Evolutionary conservation across 805 yeast genomes (phyloP).

Genomic region (Ogataea corticis): DNA sequence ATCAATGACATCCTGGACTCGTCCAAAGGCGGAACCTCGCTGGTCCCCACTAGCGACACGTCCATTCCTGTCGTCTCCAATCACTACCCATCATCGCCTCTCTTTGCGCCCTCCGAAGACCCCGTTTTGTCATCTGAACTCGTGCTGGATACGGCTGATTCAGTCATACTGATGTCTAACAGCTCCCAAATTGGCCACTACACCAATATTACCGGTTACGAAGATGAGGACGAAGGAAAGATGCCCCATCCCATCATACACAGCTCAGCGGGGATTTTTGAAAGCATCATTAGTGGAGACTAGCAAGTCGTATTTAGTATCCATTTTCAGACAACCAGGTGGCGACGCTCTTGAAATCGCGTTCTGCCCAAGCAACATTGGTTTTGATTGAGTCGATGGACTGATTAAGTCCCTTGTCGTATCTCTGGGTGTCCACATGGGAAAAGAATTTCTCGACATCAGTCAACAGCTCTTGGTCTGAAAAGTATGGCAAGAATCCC

Average conservation of each 20-base stretch:
- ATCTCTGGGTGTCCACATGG: slow-evolving; percentile 50
- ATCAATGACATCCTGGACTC: slow-evolving; percentile 10
- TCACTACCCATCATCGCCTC: slow-evolving; percentile 9
- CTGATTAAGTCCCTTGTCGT: slow-evolving; percentile 58
- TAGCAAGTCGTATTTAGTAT: slow-evolving; percentile 10
- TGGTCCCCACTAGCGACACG: slow-evolving; percentile 11
- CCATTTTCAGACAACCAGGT: slow-evolving; percentile 40
- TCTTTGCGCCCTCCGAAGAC: background rate
- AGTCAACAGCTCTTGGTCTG: slow-evolving; percentile 35
- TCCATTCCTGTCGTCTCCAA: slow-evolving; percentile 4
- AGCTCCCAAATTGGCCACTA: slow-evolving; percentile 1
- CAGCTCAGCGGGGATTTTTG: slow-evolving; percentile 10
- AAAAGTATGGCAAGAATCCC: slow-evolving; percentile 36
- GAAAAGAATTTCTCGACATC: slow-evolving; percentile 47
- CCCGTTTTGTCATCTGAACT: background rate
- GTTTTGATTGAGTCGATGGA: slow-evolving; percentile 55
- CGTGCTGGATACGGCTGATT: background rate
- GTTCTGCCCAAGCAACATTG: slow-evolving; percentile 50
- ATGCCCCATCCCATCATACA: background rate
- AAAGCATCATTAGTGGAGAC: slow-evolving; percentile 10
- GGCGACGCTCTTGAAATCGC: slow-evolving; percentile 44
- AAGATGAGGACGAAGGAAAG: background rate
- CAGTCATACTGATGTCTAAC: slow-evolving; percentile 4
- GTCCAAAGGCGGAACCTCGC: slow-evolving; percentile 7
- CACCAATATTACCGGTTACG: slow-evolving; percentile 1